phyloP scores from a whole-genome alignment of 2,329 filamentous ascomycete genomes.

The Furcasterigmium furcatum region DNA sequence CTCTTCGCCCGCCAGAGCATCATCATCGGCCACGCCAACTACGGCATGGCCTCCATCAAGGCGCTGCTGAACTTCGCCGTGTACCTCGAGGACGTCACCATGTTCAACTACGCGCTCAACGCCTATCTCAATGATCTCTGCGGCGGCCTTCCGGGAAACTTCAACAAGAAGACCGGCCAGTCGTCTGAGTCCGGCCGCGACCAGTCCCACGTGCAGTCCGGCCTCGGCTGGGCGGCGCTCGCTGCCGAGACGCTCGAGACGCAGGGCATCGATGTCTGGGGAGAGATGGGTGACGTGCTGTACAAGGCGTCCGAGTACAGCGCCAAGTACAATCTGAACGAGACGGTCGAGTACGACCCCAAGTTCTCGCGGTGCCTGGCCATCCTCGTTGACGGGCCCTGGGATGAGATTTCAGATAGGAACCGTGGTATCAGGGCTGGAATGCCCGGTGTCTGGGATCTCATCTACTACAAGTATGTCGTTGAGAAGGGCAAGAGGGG shows the following conservation, averaged over 20 bases:
- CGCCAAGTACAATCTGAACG: constrained; percentile 32
- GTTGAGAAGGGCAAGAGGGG: constrained; percentile 18
- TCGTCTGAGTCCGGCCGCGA: constrained; percentile 31
- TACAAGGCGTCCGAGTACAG: constrained; percentile 31
- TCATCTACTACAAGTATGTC: constrained; percentile 28
- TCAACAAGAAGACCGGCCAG: constrained; percentile 28
- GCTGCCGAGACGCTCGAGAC: constrained; percentile 27
- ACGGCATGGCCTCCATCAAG: constrained; percentile 36
- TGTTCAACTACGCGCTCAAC: constrained; percentile 37
- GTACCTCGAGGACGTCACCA: constrained; percentile 33
- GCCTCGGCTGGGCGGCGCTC: constrained; percentile 28
- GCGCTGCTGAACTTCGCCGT: constrained; percentile 33
- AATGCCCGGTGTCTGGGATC: constrained; percentile 14
- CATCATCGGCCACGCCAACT: constrained; percentile 37
- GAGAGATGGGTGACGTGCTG: constrained; percentile 23
- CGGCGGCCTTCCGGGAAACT: constrained; percentile 26
- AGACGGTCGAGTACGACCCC: constrained; percentile 28
- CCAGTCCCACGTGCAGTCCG: constrained; percentile 26
- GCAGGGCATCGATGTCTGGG: constrained; percentile 31
- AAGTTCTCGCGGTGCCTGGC: constrained; percentile 34
- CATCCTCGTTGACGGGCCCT: constrained; percentile 33
- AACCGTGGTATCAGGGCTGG: constrained; percentile 16
- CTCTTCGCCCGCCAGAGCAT: constrained; percentile 32
- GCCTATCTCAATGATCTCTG: constrained; percentile 30
- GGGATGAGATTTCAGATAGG: constrained; percentile 22